Evolutionary conservation across 768 basidiomycete species (phyloP), one percentile per base, ranked within the genome.

Genomic region (Pulveroboletus ravenelii): DNA sequence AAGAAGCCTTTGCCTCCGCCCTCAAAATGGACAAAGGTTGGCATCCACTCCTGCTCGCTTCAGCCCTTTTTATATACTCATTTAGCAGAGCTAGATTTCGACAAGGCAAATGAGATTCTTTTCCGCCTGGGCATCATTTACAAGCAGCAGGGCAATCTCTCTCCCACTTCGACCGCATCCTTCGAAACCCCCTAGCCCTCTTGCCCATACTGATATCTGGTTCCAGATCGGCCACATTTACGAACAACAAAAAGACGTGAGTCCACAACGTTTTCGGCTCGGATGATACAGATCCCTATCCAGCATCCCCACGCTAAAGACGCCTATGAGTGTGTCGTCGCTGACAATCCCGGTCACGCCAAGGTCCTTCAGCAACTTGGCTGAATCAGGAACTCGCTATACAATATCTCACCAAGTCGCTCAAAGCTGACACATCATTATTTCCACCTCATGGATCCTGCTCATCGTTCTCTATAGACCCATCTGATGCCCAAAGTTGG

Each of bases 221-320:
- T 98, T 98, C 82, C 96, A 99, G 72, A 96, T 99, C 53, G 95
- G 96, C 3, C 96, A 98, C 63, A 94, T 98, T 17, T 93, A 90
- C 61, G 96, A 98, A 70, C 94, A 96, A 65, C 91, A 95, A 69
- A 88, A 93, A 71, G 93, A 98, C 66, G 94, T 94, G 65, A 70
- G 81, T 73, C 7, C 13, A 10, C 31, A 18, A 14, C 45, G 18
- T 17, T 49, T 42, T 34, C 31, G 35, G 35, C 31, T 50, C 6
- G 1, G 35, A 34, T 58, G 15, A 48, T 40, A 63, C 59, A 27
- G 2, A 50, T 47, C 50, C 31, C 42, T 47, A 34, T 31, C 5
- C 66, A 97, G 95, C 89, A 91, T 69, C 77, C 80, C 38, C n/a
- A n/a, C n/a, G n/a, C n/a, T n/a, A n/a, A n/a, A n/a, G n/a, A n/a